Base-by-base conservation (phyloP, 2,329 filamentous ascomycete species). In the Penicillium sp. region DNA sequence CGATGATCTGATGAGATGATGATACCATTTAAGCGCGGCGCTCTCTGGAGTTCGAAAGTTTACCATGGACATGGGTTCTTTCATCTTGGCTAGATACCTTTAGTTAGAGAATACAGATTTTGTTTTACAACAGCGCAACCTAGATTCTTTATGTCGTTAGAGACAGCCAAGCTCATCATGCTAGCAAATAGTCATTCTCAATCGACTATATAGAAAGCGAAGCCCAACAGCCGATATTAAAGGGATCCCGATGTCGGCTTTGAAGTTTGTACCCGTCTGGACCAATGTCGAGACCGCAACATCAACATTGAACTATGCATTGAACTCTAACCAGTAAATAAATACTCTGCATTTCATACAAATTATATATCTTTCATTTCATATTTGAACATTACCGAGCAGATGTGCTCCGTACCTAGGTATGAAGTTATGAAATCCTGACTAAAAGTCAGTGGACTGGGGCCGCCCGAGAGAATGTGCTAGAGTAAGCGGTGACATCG, bases 21-120 rank as follows among this genome's bases (percentile, higher is more conserved):
- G 60, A 66, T 67, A 65, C 63, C 62, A 60, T 61, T 63, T 63
- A 47, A 66, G 63, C 63, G 61, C 58, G 62, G 60, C 62, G 62
- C 59, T 57, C 59, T 55, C 55, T 53, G 61, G 59, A 61, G 59
- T 63, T 57, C 38, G 47, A 52, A 49, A 47, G 49, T 39, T 48
- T 54, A 44, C 40, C 43, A 41, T 53, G 50, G 34, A 41, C 32
- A 53, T 48, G 43, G 46, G 26, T 50, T 44, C 44, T 53, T 47
- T 47, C 53, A 53, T 52, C 26, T 54, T 44, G 47, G 40, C 46
- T 50, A 44, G 32, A 50, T 42, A 50, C 43, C 23, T 50, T 34
- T 57, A 39, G 34, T 45, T 36, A 42, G 47, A 44, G 41, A 40
- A 46, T 38, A 51, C 42, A 47, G 47, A 27, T 3, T 43, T 18